Evolutionary conservation across 2,329 filamentous ascomycete genomes (phyloP).

Genomic region (Rutstroemia sp.): DNA sequence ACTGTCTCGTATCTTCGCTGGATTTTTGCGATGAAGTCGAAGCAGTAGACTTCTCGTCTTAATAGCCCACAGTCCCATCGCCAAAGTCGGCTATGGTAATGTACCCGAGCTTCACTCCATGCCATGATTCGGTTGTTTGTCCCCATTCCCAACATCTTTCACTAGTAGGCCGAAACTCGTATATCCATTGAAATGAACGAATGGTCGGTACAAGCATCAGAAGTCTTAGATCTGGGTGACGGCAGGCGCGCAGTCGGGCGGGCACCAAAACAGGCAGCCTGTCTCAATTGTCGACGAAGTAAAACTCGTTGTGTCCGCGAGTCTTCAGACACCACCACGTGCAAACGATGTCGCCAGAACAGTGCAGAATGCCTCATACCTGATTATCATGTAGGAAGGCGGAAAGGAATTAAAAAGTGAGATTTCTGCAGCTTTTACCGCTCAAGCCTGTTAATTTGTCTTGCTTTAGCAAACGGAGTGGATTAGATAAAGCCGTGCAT

Average conservation of each 20-base stretch:
- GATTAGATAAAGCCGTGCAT: conserved; percentile 65
- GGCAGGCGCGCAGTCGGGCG: neutral
- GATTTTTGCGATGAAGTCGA: neutral
- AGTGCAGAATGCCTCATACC: conserved; percentile 58
- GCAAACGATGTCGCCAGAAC: conserved; percentile 53
- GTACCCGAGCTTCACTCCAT: no score
- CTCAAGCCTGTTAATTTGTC: neutral
- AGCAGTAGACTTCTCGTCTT: no score
- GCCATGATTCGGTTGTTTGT: no score
- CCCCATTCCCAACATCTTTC: no score
- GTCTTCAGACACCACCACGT: conserved; percentile 39
- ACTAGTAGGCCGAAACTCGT: no score
- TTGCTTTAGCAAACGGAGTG: conserved; percentile 57
- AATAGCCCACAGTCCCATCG: no score
- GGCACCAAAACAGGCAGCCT: conserved; percentile 42
- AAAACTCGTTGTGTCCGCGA: conserved; percentile 61
- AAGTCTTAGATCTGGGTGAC: neutral
- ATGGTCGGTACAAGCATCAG: neutral
- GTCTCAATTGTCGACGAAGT: conserved; percentile 56
- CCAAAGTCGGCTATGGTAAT: no score
- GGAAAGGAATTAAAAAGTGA: conserved; percentile 73
- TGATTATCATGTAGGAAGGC: conserved; percentile 65
- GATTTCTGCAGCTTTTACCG: conserved; percentile 14
- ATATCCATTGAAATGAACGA: neutral
- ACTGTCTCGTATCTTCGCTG: neutral